Base-by-base conservation (phyloP, 805 yeast species). In the Pichia thaimueangensis region DNA sequence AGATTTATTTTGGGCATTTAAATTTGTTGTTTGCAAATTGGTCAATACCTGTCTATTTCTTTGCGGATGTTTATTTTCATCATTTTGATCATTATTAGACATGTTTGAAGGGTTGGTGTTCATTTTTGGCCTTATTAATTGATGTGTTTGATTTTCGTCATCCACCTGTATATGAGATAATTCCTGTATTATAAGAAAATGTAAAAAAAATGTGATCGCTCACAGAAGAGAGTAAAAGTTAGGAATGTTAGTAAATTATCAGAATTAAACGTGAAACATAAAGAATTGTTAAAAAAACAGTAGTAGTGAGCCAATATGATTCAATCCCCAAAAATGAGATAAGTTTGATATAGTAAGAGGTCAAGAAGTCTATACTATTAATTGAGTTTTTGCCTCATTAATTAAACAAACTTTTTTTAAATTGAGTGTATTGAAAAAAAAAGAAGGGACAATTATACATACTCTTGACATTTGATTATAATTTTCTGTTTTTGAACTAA, bases 81-180 rank as follows among this genome's bases (percentile, higher is more conserved):
- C 17, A 17, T 21, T 39, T 23, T 37, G 22, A 17, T 27, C 27
- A 35, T 41, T 47, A 19, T 41, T 37, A 28, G 4, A 19, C 28
- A 19, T 19, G 34, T 35, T 22, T 21, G 17, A 28, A 50, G 44
- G 6, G 43, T 19, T 32, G 51, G 54, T 27, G 47, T 41, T 30
- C 47, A 34, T 28, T 28, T 37, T 39, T 23, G 23, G 35, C 22
- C 35, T 23, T 15, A 29, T 17, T 13, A 27, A 22, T 19, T 23
- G 16, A 1, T 50, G 57, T 20, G 51, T 55, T 31, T 56, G 47
- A 40, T 59, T 59, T 46, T 59, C 64, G 28, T 58, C 59, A 25
- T 58, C 60, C 33, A 55, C 42, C 42, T 57, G 63, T 55, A 59
- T 56, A 34, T 50, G 55, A 16, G 59, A 52, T 23, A 39, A 42